Base-by-base conservation (phyloP, 331 rosid species). In the Arachis monticola region DNA sequence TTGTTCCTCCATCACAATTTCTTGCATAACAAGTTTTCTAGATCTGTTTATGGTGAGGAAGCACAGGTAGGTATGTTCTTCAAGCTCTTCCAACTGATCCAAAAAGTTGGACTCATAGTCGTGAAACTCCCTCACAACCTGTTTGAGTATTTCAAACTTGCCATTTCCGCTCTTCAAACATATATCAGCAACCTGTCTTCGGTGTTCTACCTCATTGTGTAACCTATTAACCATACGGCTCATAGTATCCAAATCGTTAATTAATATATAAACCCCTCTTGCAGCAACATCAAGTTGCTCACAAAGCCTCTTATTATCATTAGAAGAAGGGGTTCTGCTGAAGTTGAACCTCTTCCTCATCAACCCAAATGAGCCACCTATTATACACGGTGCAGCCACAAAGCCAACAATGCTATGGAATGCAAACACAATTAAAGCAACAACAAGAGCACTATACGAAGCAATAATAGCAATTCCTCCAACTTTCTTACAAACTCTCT, bases 11-110 rank as follows among this genome's bases (percentile, higher is more conserved):
- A 38, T 55, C 60, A 75, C 60, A 66, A 90, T 83, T 77, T 84
- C 82, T 70, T 84, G 72, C 67, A 87, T 9, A 2, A 92, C 86
- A 10, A 83, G 78, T 65, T 83, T 81, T 77, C 96, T 87, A 13
- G 91, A 87, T 77, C 88, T 80, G 70, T 92, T 92, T 38, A 88
- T 85, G 3, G 87, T 88, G 42, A 88, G 87, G 67, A 85, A 85
- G 41, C 91, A 90, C 81, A 90, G 79, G 75, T 87, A 88, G 11
- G 86, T 74, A 56, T 90, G 96, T 12, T 82, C 86, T 76, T 90
- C 93, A 78, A 90, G 93, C 88, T 93, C 98, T 83, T 86, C 77
- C 53, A 90, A 66, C 70, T 83, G 88, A 64, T 83, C 90, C 82
- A 86, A 2, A 79, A 87, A 86, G 72, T 75, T 82, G 1, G 82